phyloP scores from a whole-genome alignment of 2,329 filamentous ascomycete genomes.

The Talaromyces marneffei region DNA sequence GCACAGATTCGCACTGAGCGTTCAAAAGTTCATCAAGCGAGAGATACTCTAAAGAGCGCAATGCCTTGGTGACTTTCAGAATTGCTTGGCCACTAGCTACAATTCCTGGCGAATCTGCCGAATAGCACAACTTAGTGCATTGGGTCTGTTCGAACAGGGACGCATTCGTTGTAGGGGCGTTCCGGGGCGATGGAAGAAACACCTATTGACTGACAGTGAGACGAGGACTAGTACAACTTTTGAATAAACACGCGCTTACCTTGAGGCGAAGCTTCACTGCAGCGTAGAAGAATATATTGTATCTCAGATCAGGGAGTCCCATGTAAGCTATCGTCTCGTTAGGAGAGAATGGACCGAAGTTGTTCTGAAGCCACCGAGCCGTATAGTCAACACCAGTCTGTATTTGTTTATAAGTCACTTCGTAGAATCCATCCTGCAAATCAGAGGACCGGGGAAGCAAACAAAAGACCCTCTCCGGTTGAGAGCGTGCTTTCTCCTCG shows the following conservation, averaged over 20 bases:
- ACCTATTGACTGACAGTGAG: not conserved
- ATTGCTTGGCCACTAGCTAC: not conserved
- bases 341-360: not conserved
- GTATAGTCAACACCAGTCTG: not conserved
- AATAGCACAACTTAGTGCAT: conserved; percentile 1
- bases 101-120: not conserved
- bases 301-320: not conserved
- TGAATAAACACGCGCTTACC: not conserved
- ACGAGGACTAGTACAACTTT: not conserved
- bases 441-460: not conserved
- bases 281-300: conserved; percentile 11
- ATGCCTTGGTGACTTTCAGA: not conserved
- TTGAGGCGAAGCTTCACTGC: not conserved
- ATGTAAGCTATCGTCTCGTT: conserved; percentile 6
- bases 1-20: not conserved
- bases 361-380: not conserved
- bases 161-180: not conserved
- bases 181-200: conserved; percentile 5
- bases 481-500: conserved; percentile 1
- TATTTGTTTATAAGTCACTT: not conserved
- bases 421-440: not conserved
- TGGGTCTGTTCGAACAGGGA: conserved; percentile 1
- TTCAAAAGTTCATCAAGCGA: not conserved
- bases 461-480: not conserved
- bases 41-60: not conserved